Base-by-base conservation (phyloP, 257 asterid species). In the Parsonsia alboflavescens region DNA sequence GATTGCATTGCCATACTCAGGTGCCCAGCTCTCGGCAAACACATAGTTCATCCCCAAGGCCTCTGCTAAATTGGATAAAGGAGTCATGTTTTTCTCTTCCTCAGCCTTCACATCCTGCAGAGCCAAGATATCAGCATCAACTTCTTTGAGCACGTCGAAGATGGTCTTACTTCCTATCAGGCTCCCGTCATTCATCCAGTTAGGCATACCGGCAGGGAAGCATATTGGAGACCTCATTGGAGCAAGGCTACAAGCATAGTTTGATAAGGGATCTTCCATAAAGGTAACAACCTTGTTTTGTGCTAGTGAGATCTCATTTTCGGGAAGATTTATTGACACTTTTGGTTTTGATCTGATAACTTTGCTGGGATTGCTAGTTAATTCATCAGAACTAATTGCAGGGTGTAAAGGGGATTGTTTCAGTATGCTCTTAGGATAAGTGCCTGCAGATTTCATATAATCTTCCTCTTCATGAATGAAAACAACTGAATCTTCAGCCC, bases 21-120 rank as follows among this genome's bases (percentile, higher is more conserved):
- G 99, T 13, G 99, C 99, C 99, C 99, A 94, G 86, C 99, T 89
- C 84, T 94, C 98, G 4, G 97, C 99, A 72, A 94, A 94, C 71
- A 86, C 93, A 66, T 92, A 94, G 62, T 79, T 78, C 99, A 94
- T 94, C 74, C 96, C 97, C 58, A 92, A 76, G 0, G 96, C 96
- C 9, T 83, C 85, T 33, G 99, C 98, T 79, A 94, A 75, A 68
- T 88, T 96, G 17, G 98, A 94, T 71, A 94, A 76, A 8, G 99
- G 97, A 63, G 76, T 88, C 99, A 94, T 94, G 16, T 84, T 85
- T 11, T 86, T 88, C 74, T 85, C 97, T 79, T 94, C 98, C 78
- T 85, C 91, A n/a, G 99, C 98, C 80, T 87, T 94, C 26, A 94
- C 99, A 53, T 94, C 99, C 76, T 94, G 99, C 68, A 94, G 76